Evolutionary conservation across 805 yeast genomes (phyloP).

Genomic region (Candida endomychidarum): DNA sequence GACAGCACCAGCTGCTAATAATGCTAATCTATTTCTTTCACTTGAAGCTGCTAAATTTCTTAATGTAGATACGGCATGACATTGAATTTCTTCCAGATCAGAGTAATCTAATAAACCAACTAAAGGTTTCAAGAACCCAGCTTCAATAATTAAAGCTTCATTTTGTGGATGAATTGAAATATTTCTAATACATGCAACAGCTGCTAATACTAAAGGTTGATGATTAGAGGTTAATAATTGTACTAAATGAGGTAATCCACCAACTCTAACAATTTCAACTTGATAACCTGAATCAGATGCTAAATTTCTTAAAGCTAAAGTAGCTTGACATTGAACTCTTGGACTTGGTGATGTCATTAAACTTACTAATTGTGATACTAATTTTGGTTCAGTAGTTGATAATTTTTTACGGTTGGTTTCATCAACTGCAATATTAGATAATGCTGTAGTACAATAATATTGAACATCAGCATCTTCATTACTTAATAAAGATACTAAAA

Average conservation of each 20-base stretch:
- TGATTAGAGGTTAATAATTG: slow-evolving; percentile 84
- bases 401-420: slow-evolving; percentile 84
- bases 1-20: slow-evolving; percentile 94
- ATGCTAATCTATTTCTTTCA: slow-evolving; percentile 87
- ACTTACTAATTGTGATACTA: slow-evolving; percentile 82
- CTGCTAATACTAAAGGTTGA: slow-evolving; percentile 89
- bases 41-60: slow-evolving; percentile 95
- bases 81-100: slow-evolving; percentile 94
- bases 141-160: slow-evolving; percentile 93
- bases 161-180: slow-evolving; percentile 95
- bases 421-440: slow-evolving; percentile 96
- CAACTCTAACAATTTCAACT: slow-evolving; percentile 91
- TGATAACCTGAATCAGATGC: slow-evolving; percentile 97
- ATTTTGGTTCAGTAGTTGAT: slow-evolving; percentile 88
- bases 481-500: slow-evolving; percentile 79
- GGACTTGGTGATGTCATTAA: slow-evolving; percentile 93
- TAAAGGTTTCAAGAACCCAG: slow-evolving; percentile 91
- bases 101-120: slow-evolving; percentile 79
- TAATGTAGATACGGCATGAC: slow-evolving; percentile 95
- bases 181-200: slow-evolving; percentile 97
- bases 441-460: slow-evolving; percentile 96
- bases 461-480: slow-evolving; percentile 95
- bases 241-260: slow-evolving; percentile 93
- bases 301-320: slow-evolving; percentile 89
- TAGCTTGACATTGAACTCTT: slow-evolving; percentile 97